These are phyloP conservation scores for Colletotrichum karsti DNA, from an alignment of 2,329 filamentous ascomycete genomes.

Conservation along the genomic window DNA sequence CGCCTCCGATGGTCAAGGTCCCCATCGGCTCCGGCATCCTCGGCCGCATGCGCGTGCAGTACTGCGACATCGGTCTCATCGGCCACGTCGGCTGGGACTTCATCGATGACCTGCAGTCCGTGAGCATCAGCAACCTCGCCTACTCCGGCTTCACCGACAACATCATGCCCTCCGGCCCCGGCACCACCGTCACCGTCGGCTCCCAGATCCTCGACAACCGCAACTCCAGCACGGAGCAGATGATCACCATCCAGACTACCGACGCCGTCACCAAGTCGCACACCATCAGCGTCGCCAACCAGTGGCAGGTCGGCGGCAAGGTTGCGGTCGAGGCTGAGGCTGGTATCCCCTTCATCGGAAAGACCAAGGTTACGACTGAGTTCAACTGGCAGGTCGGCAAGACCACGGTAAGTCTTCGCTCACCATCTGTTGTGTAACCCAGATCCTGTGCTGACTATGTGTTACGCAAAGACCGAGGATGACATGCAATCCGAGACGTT, in stretches of 20 bases:
- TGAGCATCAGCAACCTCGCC: conserved; percentile 27
- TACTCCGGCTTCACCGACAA: conserved; percentile 27
- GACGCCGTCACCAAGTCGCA: conserved; percentile 24
- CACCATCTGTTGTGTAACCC: too few relatives aligned
- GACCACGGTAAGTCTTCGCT: too few relatives aligned
- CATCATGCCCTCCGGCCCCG: conserved; percentile 24
- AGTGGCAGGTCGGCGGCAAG: conserved; percentile 15
- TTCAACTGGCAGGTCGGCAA: conserved; percentile 22
- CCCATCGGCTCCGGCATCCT: conserved; percentile 25
- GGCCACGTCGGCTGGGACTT: conserved; percentile 27
- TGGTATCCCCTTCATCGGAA: conserved; percentile 17
- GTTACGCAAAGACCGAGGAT: too few relatives aligned
- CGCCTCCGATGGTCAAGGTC: not conserved
- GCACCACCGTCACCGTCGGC: conserved; percentile 25
- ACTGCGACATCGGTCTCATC: conserved; percentile 19
- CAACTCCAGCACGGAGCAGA: conserved; percentile 27
- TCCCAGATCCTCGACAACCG: conserved; percentile 31
- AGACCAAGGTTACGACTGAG: conserved; percentile 1
- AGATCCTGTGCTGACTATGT: too few relatives aligned
- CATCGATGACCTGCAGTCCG: conserved; percentile 28
- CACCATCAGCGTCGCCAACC: conserved; percentile 9
- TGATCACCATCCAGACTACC: conserved; percentile 22
- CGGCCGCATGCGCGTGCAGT: conserved; percentile 18
- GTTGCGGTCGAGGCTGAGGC: conserved; percentile 14
- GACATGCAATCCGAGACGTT: conserved; percentile 12